Base-by-base conservation (phyloP, 108 stramenopile genomes). In the Schizochytrium sp. region DNA sequence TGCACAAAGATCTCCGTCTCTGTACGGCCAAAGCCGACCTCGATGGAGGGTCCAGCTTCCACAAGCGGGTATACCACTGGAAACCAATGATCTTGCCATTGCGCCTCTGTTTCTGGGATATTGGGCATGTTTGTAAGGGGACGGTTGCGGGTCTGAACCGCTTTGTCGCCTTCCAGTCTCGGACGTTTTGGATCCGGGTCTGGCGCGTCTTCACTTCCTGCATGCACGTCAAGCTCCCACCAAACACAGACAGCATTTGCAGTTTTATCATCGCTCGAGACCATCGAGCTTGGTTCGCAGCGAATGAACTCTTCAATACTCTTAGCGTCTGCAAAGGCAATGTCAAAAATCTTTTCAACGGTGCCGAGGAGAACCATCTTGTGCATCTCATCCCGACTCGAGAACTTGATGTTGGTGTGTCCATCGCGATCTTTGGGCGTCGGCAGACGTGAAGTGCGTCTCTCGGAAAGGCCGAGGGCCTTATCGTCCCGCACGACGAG, bases 81-180 rank as follows among this genome's bases (percentile, higher is more conserved):
- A 3, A 89, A 60, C 92, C 92, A 93, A 34, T 93, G 92, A 60
- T 93, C 92, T 44, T 93, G 92, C 91, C 91, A 93, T 34, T 91
- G 58, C 87, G 87, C 89, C 29, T 88, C 72, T 88, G 47, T 28
- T 23, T 72, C 89, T 23, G 87, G 4, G 28, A 89, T 18, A 25
- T 29, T 5, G 25, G 58, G 43, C n/a, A 4, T n/a, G 43, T 59
- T 88, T 23, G 23, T 19, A 23, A 60, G 5, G n/a, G 53, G 19
- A 25, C 60, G n/a, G 5, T 16, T 10, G 87, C 34, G 87, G 34
- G 34, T 34, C 34, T 34, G 34, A 34, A 34, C 34, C 34, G 34
- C 34, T 34, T 34, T 34, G 34, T 34, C 34, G 34, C 34, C 34
- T 34, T 34, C 34, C 34, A 34, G 34, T 34, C 34, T 34, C 34